Evolutionary conservation across 257 asterid genomes (phyloP).

Genomic region (Nemophila menziesii): DNA sequence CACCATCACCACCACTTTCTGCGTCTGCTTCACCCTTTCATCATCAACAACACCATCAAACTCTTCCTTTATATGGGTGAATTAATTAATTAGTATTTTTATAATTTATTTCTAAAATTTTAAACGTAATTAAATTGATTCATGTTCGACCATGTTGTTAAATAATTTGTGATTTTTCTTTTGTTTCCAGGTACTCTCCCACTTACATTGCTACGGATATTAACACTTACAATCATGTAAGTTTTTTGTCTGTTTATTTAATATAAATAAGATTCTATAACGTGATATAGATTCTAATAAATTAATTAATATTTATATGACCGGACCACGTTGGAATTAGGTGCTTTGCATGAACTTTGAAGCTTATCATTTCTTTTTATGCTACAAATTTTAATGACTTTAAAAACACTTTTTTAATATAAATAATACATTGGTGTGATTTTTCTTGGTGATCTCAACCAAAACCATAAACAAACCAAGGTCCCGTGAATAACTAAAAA

Average conservation of each 20-base stretch:
- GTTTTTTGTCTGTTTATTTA: constrained; percentile 4
- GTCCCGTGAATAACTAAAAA: no score
- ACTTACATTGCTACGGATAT: constrained; percentile 63
- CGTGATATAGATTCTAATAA: neutral
- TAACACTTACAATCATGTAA: constrained; percentile 70
- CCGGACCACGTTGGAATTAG: neutral
- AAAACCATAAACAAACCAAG: no score
- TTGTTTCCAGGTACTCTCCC: constrained; percentile 39
- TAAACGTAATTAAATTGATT: neutral
- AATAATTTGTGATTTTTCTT: neutral
- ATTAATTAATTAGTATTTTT: neutral
- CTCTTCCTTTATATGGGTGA: constrained; percentile 64
- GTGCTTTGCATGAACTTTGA: no score
- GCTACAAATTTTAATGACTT: no score
- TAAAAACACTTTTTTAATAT: no score
- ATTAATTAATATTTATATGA: no score
- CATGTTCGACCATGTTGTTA: neutral
- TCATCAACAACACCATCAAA: constrained; percentile 51
- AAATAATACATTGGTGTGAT: no score
- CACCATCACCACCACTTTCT: no score
- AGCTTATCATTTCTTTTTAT: no score
- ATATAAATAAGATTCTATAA: neutral
- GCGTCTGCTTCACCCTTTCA: constrained; percentile 14
- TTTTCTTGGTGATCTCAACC: no score
- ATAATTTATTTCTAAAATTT: neutral